A percentile compares a stretch with the other conserved stretches of the same genome.
phyloP scores from a whole-genome alignment of 768 basidiomycete genomes.

The Tricholoma hemisulphureum region DNA sequence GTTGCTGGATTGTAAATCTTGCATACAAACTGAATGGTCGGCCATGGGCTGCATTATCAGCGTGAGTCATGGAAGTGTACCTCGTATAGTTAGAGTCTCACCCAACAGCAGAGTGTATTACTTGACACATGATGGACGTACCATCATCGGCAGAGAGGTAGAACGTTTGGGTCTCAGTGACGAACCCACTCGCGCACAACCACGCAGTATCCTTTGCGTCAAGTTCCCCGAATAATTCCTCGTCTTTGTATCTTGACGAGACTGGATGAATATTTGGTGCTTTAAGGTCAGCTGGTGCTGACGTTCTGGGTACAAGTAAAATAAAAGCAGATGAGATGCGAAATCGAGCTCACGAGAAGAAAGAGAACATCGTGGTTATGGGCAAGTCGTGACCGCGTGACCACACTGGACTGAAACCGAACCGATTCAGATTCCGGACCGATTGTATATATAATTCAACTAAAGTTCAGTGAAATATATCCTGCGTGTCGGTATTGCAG shows the following conservation, averaged over 20 bases:
- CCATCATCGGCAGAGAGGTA: conserved; percentile 85
- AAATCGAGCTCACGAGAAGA: conserved; percentile 66
- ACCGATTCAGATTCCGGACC: neutral
- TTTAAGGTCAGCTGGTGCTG: conserved; percentile 56
- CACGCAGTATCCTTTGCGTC: conserved; percentile 76
- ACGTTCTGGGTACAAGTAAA: conserved; percentile 38
- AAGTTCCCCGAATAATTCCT: conserved; percentile 73
- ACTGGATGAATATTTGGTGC: conserved; percentile 86
- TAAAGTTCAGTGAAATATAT: neutral
- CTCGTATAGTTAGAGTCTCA: conserved; percentile 13
- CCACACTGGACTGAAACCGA: neutral
- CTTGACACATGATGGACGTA: conserved; percentile 24
- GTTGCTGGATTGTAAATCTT: conserved; percentile 81
- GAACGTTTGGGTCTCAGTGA: conserved; percentile 87
- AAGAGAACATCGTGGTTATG: conserved; percentile 64
- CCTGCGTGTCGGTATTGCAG: no score
- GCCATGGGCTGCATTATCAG: conserved; percentile 67
- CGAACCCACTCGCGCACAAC: conserved; percentile 80
- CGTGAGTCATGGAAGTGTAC: conserved; percentile 11
- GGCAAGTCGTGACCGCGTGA: conserved; percentile 4
- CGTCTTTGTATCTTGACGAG: conserved; percentile 51
- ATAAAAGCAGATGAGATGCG: conserved; percentile 1
- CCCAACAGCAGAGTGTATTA: conserved; percentile 25
- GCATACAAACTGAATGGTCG: conserved; percentile 92
- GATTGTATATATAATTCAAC: neutral